Evolutionary conservation across 352 stramenopile species (phyloP), one percentile per base, ranked within the genome.

Genomic region (Phytophthora crassamura): DNA sequence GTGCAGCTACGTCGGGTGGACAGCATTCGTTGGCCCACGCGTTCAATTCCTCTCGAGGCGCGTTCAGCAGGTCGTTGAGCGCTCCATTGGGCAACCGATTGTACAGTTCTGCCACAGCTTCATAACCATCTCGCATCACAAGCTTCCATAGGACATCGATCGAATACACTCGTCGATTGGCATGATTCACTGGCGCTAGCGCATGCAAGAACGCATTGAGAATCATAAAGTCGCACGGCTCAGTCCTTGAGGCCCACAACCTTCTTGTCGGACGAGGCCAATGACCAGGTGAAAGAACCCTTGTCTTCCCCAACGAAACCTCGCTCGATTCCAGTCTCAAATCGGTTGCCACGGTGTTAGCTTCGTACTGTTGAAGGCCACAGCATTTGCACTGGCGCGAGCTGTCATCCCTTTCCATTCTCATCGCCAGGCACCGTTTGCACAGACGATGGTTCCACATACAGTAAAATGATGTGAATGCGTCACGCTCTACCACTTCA

Each of bases 171-270:
- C 57, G 53, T 0, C 78, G 66, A 10, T 84, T 76, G 0, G 40
- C 52, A 41, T 84, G 77, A 20, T 62, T 67, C 2, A 74, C 63
- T 7, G 82, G 82, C 5, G 76, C 74, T 47, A 89, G 36, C 4
- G 64, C 74, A 35, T 91, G 82, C 39, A 88, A 67, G 22, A 81
- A 80, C 10, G 76, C 75, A 41, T 89, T 67, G 38, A 82, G 38
- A 28, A 88, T 59, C 7, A 88, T 15, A 45, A 82, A 81, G 47
- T 88, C 79, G 32, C 68, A 78, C 5, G 69, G 62, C 28, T 86
- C 79, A 8, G 39, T 55, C 0, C 20, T 32, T 4, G 38, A 34
- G 4, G 72, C 60, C 69, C 74, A 80, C 11, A 59, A 18, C 0
- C 7, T 35, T 51, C 30, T 35, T 36, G 30, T 34, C 11, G 42